Base-by-base conservation (phyloP, 73 alveolate species). In the Tetrahymena borealis region DNA sequence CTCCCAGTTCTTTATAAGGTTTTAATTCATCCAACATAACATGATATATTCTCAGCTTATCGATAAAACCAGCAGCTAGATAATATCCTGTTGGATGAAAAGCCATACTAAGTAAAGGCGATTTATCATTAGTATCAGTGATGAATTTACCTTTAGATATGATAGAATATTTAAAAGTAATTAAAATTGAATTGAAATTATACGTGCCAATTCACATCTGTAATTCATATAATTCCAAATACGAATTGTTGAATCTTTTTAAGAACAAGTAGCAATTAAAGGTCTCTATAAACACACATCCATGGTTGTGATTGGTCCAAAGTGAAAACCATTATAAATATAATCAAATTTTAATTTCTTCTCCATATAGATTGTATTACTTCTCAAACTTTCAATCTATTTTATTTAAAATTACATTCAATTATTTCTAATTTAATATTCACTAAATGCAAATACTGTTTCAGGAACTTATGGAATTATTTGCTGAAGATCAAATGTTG, bases 41-140 rank as follows among this genome's bases (percentile, higher is more conserved):
- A 94, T 98, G 99, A 94, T 95, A 97, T 90, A 99, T 94, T 40
- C 99, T 93, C 94, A 99, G 97, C 96, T 98, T 98, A 95, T 99
- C 99, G 33, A 94, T 97, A 95, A 98, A 99, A 40, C 99, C 99
- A 36, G 99, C 99, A 8, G 99, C 99, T 90, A 98, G 39, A 94
- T 97, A 98, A 95, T 98, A 99, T 39, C 99, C 99, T 90, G 98
- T 94, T 1, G 99, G 99, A 94, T 99, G 99, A 90, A 99, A 97
- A 6, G 99, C 99, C 7, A 98, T 99, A 13, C 99, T 96, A 60
- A 96, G 95, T 40, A 98, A 91, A 18, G 98, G 98, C 24, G 95
- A 94, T 90, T 96, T 96, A 79, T 96, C 98, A 92, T 97, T 95
- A 33, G 94, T 95, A 93, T 99, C 91, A 96, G 97, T 94, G 92